Evolutionary conservation across 2,329 filamentous ascomycete species (phyloP), one percentile per base, ranked within the genome.

Genomic region (Ceratocystis smalleyi): DNA sequence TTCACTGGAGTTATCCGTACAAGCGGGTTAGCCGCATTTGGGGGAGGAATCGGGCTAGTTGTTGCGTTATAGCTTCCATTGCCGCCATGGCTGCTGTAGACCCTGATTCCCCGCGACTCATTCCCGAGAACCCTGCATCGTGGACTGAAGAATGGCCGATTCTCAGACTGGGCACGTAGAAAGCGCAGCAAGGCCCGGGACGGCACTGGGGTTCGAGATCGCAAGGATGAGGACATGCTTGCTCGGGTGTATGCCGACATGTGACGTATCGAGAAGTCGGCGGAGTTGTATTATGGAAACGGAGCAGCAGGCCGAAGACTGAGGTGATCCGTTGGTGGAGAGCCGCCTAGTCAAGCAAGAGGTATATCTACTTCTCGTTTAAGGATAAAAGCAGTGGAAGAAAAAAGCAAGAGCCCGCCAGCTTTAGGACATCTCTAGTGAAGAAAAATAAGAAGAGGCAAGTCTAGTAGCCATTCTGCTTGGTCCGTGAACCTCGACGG

Each of bases 121-220:
- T n/a, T 32, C 30, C 43, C 45, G 27, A 54, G 60, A 43, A 57
- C 27, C 15, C 49, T 43, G 55, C 65, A 68, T 45, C 30, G 61
- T 54, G 75, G 71, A 64, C 71, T 76, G 72, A 81, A 79, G 69
- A 82, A 80, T 67, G 75, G 77, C 57, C 81, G 71, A 64, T 77
- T 77, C 69, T 87, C 81, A 68, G 87, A 83, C 73, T 91, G 88
- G 63, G 78, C 82, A 69, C 83, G 84, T 68, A 94, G 79, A 73
- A 89, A 92, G 69, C 84, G 84, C 68, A 94, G 78, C 22, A 92
- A 81, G 66, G 73, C 76, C 68, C 74, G 74, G 62, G 81, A 83
- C 30, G 81, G 81, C 62, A 78, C 80, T 60, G 77, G 75, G 49
- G 60, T 32, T 12, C 54, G 43, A 10, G 72, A 69, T 68, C 73